Percentiles rank a stretch among this genome's conserved stretches.
Conservation (phyloP, 768 basidiomycete genomes). For the Collybia nuda region DNA sequence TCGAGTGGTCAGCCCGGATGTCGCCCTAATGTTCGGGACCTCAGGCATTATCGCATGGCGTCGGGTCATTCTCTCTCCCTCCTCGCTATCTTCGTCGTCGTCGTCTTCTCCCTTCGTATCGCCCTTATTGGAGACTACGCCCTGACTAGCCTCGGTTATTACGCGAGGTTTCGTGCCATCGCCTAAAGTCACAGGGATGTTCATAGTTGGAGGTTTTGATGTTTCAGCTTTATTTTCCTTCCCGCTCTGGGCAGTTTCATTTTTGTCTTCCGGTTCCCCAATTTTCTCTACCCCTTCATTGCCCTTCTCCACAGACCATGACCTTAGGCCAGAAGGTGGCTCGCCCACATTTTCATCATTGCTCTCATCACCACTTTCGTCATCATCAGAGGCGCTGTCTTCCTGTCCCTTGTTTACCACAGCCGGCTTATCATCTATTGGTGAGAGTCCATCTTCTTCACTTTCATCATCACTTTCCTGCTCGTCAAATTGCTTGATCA, state of each 20-base stretch:
- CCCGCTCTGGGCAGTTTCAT: not conserved
- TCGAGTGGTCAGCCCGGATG: too few species aligned
- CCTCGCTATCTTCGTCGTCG: conserved; percentile 1
- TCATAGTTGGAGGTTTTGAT: too few species aligned
- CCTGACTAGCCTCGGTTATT: too few species aligned
- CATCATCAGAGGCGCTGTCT: conserved; percentile 8
- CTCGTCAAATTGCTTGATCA: conserved; percentile 82
- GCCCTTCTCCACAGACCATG: not conserved
- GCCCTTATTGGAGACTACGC: too few species aligned
- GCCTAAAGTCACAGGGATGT: too few species aligned
- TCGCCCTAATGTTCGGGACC: too few species aligned
- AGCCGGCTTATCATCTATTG: not conserved
- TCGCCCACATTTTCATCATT: conserved; percentile 4
- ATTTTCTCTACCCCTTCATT: not conserved
- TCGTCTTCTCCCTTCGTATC: too few species aligned
- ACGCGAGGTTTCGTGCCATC: too few species aligned
- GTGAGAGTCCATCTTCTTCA: conserved; percentile 1
- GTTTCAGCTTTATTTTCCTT: too few species aligned
- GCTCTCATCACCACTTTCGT: conserved; percentile 7
- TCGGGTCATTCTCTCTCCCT: not conserved
- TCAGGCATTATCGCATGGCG: too few species aligned
- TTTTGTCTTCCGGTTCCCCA: not conserved
- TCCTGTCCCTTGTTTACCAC: not conserved
- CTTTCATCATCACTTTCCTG: conserved; percentile 56
- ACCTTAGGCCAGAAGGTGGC: not conserved